Conservation (phyloP, 2,329 filamentous ascomycete species). For the Phaeosphaeriaceae sp. region DNA sequence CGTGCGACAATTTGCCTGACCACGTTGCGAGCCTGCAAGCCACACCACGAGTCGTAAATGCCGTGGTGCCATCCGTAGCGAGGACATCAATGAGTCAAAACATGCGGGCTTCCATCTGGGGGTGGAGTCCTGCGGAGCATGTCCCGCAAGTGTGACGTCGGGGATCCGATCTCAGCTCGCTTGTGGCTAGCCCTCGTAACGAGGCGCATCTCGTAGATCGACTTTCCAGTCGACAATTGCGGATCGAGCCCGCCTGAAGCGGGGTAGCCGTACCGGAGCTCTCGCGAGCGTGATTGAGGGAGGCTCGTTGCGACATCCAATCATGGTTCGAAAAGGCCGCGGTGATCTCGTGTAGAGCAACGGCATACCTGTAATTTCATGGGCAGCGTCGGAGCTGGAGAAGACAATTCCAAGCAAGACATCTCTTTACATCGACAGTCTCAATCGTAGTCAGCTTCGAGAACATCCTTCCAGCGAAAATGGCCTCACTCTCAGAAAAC, state of each 20-base stretch:
- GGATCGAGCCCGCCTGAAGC: background rate
- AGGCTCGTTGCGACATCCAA: slow-evolving; percentile 18
- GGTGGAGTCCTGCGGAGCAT: slow-evolving; percentile 19
- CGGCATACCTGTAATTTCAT: background rate
- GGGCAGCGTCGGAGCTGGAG: too few species aligned
- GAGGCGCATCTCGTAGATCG: slow-evolving; percentile 11
- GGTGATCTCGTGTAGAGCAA: slow-evolving; percentile 2
- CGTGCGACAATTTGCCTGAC: background rate
- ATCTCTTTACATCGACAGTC: background rate
- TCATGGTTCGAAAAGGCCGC: slow-evolving; percentile 2
- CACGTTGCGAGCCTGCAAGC: slow-evolving; percentile 9
- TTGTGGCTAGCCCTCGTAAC: slow-evolving; percentile 27
- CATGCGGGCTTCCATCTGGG: slow-evolving; percentile 8
- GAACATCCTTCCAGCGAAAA: slow-evolving; percentile 4
- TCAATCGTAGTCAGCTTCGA: background rate
- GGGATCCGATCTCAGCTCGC: slow-evolving; percentile 1
- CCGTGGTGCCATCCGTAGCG: background rate
- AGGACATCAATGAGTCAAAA: background rate
- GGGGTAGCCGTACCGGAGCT: background rate
- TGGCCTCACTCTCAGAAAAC: slow-evolving; percentile 27
- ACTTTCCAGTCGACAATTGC: background rate
- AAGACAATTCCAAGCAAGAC: too few species aligned
- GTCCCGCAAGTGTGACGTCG: slow-evolving; percentile 2
- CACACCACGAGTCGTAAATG: slow-evolving; percentile 3
- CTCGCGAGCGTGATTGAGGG: background rate